These are phyloP conservation scores for Cercospora beticola DNA, from an alignment of 2,329 filamentous ascomycete species.

Conservation along the genomic window DNA sequence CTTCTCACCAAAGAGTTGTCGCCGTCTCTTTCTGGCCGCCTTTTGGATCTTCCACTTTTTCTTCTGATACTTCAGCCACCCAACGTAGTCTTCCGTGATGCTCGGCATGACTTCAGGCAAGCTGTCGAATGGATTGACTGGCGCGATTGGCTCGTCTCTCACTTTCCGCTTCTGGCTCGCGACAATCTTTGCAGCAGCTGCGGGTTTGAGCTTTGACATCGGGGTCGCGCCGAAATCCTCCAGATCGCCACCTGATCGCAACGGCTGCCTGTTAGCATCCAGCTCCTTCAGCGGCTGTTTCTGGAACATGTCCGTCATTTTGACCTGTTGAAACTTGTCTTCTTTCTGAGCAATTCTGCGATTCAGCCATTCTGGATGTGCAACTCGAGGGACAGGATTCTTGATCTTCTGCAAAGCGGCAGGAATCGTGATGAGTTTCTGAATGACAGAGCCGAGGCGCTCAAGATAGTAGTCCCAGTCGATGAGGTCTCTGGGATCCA, in stretches of 20 bases:
- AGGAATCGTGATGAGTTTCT: slow-evolving; percentile 98
- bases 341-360: slow-evolving; percentile 92
- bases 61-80: slow-evolving; percentile 92
- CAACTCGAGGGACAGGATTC: slow-evolving; percentile 90
- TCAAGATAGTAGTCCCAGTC: slow-evolving; percentile 99
- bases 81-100: slow-evolving; percentile 81
- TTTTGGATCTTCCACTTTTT: slow-evolving; percentile 99
- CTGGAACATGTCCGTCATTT: slow-evolving; percentile 88
- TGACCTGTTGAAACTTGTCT: slow-evolving; percentile 97
- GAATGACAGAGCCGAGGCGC: slow-evolving; percentile 92
- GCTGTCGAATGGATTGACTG: slow-evolving; percentile 75
- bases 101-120: slow-evolving; percentile 82
- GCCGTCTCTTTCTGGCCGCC: slow-evolving; percentile 76
- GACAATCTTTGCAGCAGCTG: slow-evolving; percentile 36
- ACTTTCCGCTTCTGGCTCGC: slow-evolving; percentile 50
- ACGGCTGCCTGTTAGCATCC: slow-evolving; percentile 60
- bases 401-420: slow-evolving; percentile 91
- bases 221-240: slow-evolving; percentile 47
- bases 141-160: slow-evolving; percentile 43
- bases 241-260: slow-evolving; percentile 56
- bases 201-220: slow-evolving; percentile 48
- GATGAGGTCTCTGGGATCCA: slow-evolving; percentile 83
- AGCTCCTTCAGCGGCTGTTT: slow-evolving; percentile 73
- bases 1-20: slow-evolving; percentile 90
- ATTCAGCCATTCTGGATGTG: slow-evolving; percentile 96